Percentiles rank a stretch among this genome's conserved stretches.
These are phyloP conservation scores for Tubosaeta sp. DNA, from an alignment of 768 basidiomycete genomes.

Conservation along the genomic window DNA sequence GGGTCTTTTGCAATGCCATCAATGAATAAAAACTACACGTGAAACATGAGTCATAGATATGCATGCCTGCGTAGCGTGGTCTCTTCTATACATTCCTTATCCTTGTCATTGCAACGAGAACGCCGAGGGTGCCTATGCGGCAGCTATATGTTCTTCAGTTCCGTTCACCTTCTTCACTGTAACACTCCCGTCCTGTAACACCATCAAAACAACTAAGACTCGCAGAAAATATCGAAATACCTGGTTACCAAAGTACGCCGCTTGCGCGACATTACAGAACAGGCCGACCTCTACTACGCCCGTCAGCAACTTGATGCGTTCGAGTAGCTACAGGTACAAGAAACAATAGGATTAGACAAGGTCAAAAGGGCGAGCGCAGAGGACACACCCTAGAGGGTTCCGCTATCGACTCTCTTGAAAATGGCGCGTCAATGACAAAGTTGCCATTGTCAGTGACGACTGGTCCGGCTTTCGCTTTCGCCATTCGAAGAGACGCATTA, in stretches of 20 bases:
- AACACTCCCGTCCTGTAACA: conserved; percentile 61
- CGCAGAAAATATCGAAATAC: conserved; percentile 31
- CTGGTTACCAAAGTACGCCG: conserved; percentile 95
- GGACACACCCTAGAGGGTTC: conserved; percentile 55
- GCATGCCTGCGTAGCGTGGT: not conserved
- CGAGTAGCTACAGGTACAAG: conserved; percentile 52
- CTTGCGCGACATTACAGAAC: conserved; percentile 90
- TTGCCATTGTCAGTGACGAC: conserved; percentile 97
- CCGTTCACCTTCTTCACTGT: conserved; percentile 46
- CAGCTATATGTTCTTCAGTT: conserved; percentile 14
- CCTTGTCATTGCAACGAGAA: not conserved
- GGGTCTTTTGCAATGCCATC: not conserved
- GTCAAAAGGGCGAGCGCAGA: not conserved
- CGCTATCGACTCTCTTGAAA: conserved; percentile 61
- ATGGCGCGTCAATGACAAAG: conserved; percentile 96
- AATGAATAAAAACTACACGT: not conserved
- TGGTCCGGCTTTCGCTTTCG: conserved; percentile 88
- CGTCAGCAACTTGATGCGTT: conserved; percentile 86
- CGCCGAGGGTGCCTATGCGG: not conserved
- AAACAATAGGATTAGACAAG: not conserved
- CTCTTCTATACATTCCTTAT: not conserved
- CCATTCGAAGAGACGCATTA: conserved; percentile 85
- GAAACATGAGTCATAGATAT: not conserved
- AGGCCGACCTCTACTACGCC: conserved; percentile 98
- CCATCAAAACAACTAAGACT: not conserved